These are phyloP conservation scores for Chalciporus sphaerocephalus DNA, from an alignment of 768 basidiomycete species.

Conservation along the genomic window DNA sequence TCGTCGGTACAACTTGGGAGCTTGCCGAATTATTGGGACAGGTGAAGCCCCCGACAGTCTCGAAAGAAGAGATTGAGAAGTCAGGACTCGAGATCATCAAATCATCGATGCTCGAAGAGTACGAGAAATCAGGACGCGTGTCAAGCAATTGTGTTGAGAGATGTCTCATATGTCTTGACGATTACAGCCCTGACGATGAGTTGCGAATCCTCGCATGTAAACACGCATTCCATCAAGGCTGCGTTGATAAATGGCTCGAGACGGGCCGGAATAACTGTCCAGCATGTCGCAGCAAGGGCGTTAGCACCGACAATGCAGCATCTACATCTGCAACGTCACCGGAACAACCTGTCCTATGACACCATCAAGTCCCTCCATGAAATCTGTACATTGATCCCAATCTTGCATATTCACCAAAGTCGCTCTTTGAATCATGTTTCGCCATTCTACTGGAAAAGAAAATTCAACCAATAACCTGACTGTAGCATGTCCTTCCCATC, in stretches of 20 bases:
- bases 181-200: slow-evolving; percentile 75
- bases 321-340: slow-evolving; percentile 6
- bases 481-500: slow-evolving; percentile 28
- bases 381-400: slow-evolving; percentile 2
- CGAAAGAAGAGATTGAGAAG: slow-evolving; percentile 80
- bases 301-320: slow-evolving; percentile 18
- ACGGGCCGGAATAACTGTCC: slow-evolving; percentile 89
- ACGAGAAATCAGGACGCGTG: slow-evolving; percentile 60
- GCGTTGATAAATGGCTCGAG: slow-evolving; percentile 86
- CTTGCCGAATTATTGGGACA: slow-evolving; percentile 81
- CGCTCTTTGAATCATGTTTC: slow-evolving; percentile 18
- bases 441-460: slow-evolving; percentile 11
- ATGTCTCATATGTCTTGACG: slow-evolving; percentile 84
- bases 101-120: slow-evolving; percentile 42
- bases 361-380: not conserved
- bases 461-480: slow-evolving; percentile 9
- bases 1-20: slow-evolving; percentile 43
- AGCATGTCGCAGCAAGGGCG: slow-evolving; percentile 70
- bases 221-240: slow-evolving; percentile 86
- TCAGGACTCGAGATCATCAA: slow-evolving; percentile 77
- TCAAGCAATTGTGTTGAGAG: slow-evolving; percentile 75
- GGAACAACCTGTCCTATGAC: slow-evolving; percentile 8
- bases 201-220: slow-evolving; percentile 76
- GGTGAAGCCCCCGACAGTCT: slow-evolving; percentile 76
- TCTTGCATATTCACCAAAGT: slow-evolving; percentile 4